These are phyloP conservation scores for Thalassiosira livingstoniorum DNA, from an alignment of 352 stramenopile species.

Conservation along the genomic window DNA sequence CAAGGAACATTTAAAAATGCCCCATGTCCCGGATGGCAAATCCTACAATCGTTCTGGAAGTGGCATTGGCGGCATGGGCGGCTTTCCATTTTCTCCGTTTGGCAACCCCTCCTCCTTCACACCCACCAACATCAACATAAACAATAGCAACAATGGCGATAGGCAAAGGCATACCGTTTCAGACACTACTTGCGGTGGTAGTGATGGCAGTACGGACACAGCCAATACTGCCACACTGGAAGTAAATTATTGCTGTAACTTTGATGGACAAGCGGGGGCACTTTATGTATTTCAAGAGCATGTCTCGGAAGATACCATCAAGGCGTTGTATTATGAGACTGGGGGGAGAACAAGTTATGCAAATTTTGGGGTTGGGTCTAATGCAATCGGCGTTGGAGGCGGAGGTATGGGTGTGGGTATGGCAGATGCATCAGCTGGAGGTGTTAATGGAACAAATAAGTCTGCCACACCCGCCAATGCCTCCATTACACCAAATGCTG, in stretches of 20 bases:
- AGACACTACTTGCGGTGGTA: too few species aligned
- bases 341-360: too few species aligned
- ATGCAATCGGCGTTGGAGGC: too few species aligned
- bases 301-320: slow-evolving; percentile 76
- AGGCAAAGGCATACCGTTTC: too few species aligned
- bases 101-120: not conserved
- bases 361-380: too few species aligned
- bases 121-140: too few species aligned
- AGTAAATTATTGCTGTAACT: slow-evolving; percentile 65
- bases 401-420: too few species aligned
- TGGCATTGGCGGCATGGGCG: not conserved
- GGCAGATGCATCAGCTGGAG: too few species aligned
- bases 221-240: slow-evolving; percentile 42
- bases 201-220: not conserved
- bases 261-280: slow-evolving; percentile 77
- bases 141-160: too few species aligned
- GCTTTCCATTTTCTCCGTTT: not conserved
- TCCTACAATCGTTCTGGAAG: not conserved
- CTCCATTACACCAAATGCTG: too few species aligned
- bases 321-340: slow-evolving; percentile 68
- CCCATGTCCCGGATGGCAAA: slow-evolving; percentile 45
- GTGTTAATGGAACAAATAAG: too few species aligned
- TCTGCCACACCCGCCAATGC: too few species aligned
- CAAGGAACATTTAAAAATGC: slow-evolving; percentile 74
- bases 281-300: slow-evolving; percentile 82